These are phyloP conservation scores for Candida lessepsii DNA, from an alignment of 805 yeast genomes.

Conservation along the genomic window DNA sequence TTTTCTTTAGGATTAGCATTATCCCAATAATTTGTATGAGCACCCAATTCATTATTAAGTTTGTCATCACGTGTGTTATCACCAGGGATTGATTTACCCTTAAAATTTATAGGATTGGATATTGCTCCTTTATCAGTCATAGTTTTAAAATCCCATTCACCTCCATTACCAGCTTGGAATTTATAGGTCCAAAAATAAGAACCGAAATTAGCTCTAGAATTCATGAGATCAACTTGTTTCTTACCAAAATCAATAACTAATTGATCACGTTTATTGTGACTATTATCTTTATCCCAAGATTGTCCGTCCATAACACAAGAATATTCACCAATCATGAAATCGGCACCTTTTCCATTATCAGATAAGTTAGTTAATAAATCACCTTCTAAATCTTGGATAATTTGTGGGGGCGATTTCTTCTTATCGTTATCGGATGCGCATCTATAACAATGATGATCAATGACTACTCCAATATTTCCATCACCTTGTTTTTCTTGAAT, in stretches of 20 bases:
- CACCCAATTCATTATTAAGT: conserved; percentile 33
- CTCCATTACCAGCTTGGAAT: conserved; percentile 86
- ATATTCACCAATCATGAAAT: conserved; percentile 83
- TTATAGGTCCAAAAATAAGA: conserved; percentile 89
- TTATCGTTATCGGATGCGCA: conserved; percentile 80
- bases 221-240: conserved; percentile 48
- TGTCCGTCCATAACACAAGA: conserved; percentile 80
- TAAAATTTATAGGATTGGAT: conserved; percentile 20
- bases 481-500: conserved; percentile 43
- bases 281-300: conserved; percentile 63
- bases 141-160: conserved; percentile 92
- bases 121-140: conserved; percentile 64
- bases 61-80: conserved; percentile 41
- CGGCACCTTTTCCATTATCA: conserved; percentile 49
- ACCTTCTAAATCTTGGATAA: conserved; percentile 53
- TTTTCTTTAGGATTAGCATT: conserved; percentile 51
- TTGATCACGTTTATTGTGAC: conserved; percentile 44
- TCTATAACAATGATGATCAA: conserved; percentile 85
- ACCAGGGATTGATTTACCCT: conserved; percentile 34
- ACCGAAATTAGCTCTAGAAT: conserved; percentile 62
- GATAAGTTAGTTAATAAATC: conserved; percentile 50
- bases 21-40: conserved; percentile 72
- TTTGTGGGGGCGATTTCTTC: conserved; percentile 59
- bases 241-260: conserved; percentile 64
- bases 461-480: conserved; percentile 56